Conservation (phyloP, 345 rosid genomes). For the Clarkia xantiana region DNA sequence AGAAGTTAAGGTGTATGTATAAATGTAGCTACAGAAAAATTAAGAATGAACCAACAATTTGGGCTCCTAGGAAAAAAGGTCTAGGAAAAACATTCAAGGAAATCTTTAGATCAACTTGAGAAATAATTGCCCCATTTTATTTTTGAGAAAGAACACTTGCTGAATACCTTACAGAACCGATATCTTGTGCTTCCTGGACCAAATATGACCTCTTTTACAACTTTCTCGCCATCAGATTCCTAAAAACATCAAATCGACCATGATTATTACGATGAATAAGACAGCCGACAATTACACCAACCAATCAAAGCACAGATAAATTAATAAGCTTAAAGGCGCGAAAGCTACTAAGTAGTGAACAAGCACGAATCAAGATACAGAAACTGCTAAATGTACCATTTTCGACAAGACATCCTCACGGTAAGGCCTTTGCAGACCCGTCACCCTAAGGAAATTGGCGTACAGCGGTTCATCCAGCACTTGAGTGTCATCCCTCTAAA, state of each 20-base stretch:
- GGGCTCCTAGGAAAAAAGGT: too few relatives aligned
- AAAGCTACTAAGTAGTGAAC: too few relatives aligned
- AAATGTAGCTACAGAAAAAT: too few relatives aligned
- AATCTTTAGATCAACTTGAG: too few relatives aligned
- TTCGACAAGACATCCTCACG: conserved; percentile 43
- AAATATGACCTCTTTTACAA: conserved; percentile 50
- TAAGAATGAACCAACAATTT: too few relatives aligned
- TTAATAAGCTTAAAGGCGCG: too few relatives aligned
- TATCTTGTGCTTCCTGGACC: conserved; percentile 60
- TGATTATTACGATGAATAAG: background rate
- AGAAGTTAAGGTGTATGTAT: too few relatives aligned
- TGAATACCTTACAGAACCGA: conserved; percentile 68
- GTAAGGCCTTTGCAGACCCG: conserved; percentile 54
- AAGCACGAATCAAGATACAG: background rate
- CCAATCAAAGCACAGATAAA: background rate
- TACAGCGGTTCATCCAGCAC: conserved; percentile 71
- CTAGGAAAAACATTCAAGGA: too few relatives aligned
- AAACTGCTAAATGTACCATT: conserved; percentile 24
- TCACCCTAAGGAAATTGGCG: conserved; percentile 36
- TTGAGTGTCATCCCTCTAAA: conserved; percentile 66
- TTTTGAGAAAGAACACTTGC: background rate
- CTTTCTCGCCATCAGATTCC: conserved; percentile 62
- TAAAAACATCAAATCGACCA: conserved; percentile 8
- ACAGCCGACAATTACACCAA: background rate
- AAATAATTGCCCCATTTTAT: too few relatives aligned